Percentiles rank a stretch among this genome's conserved stretches.
These are phyloP conservation scores for Thelonectria discophora DNA, from an alignment of 2,329 filamentous ascomycete genomes.

Conservation along the genomic window DNA sequence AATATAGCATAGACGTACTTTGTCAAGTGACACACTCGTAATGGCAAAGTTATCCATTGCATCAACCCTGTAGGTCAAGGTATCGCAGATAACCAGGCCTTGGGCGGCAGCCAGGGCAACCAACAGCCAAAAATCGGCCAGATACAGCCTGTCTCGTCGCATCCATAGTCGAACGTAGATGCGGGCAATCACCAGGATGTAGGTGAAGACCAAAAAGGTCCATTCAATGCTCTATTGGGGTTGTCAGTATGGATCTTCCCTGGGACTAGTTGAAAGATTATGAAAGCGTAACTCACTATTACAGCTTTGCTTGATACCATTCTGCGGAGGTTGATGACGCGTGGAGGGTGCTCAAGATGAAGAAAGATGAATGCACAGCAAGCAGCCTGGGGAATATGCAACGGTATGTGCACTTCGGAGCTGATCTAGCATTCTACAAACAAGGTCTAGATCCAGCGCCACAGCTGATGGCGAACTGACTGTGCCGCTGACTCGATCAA, in stretches of 20 bases:
- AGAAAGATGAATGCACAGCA: too few relatives aligned
- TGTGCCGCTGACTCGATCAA: too few relatives aligned
- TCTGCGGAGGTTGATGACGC: too few relatives aligned
- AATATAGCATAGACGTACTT: neutral
- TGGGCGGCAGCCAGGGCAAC: neutral
- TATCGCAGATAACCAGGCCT: constrained; percentile 14
- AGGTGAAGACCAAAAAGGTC: constrained; percentile 9
- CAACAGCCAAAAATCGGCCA: constrained; percentile 8
- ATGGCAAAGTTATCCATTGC: constrained; percentile 10
- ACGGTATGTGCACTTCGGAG: too few relatives aligned
- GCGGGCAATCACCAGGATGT: constrained; percentile 14
- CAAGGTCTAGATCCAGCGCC: too few relatives aligned
- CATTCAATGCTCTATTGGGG: constrained; percentile 5
- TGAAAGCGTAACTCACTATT: neutral
- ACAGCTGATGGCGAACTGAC: too few relatives aligned
- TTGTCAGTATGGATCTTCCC: neutral
- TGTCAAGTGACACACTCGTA: neutral
- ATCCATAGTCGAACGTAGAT: constrained; percentile 17
- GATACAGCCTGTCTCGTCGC: constrained; percentile 10
- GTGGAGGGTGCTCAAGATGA: too few relatives aligned
- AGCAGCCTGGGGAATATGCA: too few relatives aligned
- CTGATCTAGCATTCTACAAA: too few relatives aligned
- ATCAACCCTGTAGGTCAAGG: constrained; percentile 1
- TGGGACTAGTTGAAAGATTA: too few relatives aligned
- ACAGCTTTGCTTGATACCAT: neutral